These are phyloP conservation scores for Cadophora sp. DNA, from an alignment of 2,329 filamentous ascomycete genomes.

Conservation along the genomic window DNA sequence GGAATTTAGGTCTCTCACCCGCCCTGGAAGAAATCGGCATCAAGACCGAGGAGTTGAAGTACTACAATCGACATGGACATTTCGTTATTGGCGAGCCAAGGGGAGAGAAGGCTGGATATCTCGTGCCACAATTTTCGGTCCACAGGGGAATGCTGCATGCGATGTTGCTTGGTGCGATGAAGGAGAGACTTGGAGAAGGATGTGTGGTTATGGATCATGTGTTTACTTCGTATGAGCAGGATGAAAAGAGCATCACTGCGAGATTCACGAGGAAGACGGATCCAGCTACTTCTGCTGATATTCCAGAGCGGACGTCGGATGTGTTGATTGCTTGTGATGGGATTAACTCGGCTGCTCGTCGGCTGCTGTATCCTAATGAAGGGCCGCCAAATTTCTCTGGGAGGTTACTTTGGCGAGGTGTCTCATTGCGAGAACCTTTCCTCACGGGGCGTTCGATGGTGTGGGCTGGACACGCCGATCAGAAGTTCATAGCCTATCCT, in stretches of 20 bases:
- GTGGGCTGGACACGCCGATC: slow-evolving; percentile 54
- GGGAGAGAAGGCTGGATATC: slow-evolving; percentile 51
- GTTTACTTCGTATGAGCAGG: slow-evolving; percentile 48
- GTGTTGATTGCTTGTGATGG: slow-evolving; percentile 52
- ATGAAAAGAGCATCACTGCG: slow-evolving; percentile 48
- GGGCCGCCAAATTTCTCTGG: slow-evolving; percentile 54
- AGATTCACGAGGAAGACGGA: slow-evolving; percentile 45
- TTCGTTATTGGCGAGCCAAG: slow-evolving; percentile 52
- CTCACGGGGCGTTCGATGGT: slow-evolving; percentile 53
- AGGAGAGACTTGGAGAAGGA: slow-evolving; percentile 49
- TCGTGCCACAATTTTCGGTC: slow-evolving; percentile 52
- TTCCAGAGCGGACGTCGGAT: slow-evolving; percentile 45
- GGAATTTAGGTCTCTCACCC: slow-evolving; percentile 51
- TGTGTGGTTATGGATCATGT: slow-evolving; percentile 50
- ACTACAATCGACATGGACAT: slow-evolving; percentile 53
- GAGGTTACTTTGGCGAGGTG: slow-evolving; percentile 55
- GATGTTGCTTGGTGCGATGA: slow-evolving; percentile 51
- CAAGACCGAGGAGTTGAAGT: slow-evolving; percentile 52
- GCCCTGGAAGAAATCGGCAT: slow-evolving; percentile 50
- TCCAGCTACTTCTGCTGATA: slow-evolving; percentile 39
- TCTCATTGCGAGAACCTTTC: slow-evolving; percentile 50
- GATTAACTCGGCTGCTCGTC: slow-evolving; percentile 52
- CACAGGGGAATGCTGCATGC: slow-evolving; percentile 55
- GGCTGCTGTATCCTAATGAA: slow-evolving; percentile 51
- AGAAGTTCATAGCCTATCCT: slow-evolving; percentile 56